Evolutionary conservation across 805 yeast genomes (phyloP).

Genomic region (Wickerhamiella parazyma): DNA sequence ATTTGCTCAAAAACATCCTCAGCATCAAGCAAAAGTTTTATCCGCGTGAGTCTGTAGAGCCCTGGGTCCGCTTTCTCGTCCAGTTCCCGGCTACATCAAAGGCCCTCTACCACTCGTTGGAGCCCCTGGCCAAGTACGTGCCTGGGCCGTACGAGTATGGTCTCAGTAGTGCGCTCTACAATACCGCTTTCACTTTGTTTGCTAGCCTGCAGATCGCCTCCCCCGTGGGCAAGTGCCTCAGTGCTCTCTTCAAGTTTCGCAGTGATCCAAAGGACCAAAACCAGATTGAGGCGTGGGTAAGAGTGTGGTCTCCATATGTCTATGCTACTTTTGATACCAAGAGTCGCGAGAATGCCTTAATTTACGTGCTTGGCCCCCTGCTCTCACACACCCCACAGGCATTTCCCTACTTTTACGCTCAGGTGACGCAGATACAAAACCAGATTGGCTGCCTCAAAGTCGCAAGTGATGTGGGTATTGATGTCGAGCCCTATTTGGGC

Average conservation of each 20-base stretch:
- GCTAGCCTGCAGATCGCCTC: slow-evolving; percentile 10
- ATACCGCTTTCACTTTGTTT: slow-evolving; percentile 5
- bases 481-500: slow-evolving; percentile 1
- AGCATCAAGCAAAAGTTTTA: background rate
- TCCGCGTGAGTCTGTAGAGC: slow-evolving; percentile 4
- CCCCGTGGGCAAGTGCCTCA: slow-evolving; percentile 11
- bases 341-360: slow-evolving; percentile 10
- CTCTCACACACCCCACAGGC: slow-evolving; percentile 7
- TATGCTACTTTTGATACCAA: slow-evolving; percentile 3
- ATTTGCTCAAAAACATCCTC: slow-evolving; percentile 6
- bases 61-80: slow-evolving; percentile 10
- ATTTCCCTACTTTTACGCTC: slow-evolving; percentile 3
- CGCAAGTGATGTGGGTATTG: slow-evolving; percentile 9
- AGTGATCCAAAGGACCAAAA: background rate
- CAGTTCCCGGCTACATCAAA: slow-evolving; percentile 10
- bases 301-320: slow-evolving; percentile 7
- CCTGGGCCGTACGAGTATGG: slow-evolving; percentile 11
- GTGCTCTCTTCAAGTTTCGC: slow-evolving; percentile 7
- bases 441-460: slow-evolving; percentile 9
- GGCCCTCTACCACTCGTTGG: slow-evolving; percentile 10
- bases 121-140: slow-evolving; percentile 9
- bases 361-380: slow-evolving; percentile 9
- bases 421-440: slow-evolving; percentile 1
- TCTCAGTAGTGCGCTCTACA: background rate
- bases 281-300: slow-evolving; percentile 5